Percentiles rank a stretch among this genome's conserved stretches.
Conservation (phyloP, 257 asterid species). For the Catharanthus roseus region DNA sequence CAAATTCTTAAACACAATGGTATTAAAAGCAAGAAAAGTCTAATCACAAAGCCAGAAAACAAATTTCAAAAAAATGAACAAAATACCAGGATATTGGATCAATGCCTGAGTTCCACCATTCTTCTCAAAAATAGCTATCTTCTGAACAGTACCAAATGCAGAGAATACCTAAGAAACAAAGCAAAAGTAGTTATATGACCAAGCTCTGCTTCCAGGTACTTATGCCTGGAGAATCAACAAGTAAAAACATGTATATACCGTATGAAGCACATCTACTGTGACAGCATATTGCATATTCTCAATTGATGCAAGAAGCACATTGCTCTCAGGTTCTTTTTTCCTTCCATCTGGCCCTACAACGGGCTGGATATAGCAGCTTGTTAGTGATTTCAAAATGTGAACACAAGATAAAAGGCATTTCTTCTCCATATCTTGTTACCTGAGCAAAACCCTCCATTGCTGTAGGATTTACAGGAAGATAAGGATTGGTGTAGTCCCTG, state of each 20-base stretch:
- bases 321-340: constrained; percentile 65
- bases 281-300: constrained; percentile 87
- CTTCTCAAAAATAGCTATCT: constrained; percentile 88
- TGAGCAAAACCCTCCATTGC: constrained; percentile 69
- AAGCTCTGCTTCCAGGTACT: neutral
- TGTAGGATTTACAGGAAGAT: constrained; percentile 75
- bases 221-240: constrained; percentile 4
- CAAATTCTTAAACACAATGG: neutral
- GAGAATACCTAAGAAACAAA: constrained; percentile 57
- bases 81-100: constrained; percentile 66
- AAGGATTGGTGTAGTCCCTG: constrained; percentile 89
- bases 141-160: constrained; percentile 69
- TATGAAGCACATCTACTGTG: constrained; percentile 66
- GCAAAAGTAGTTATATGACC: neutral
- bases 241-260: constrained; percentile 30
- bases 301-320: constrained; percentile 73
- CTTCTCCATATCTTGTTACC: constrained; percentile 34
- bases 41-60: neutral
- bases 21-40: neutral
- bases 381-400: constrained; percentile 14
- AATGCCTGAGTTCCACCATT: constrained; percentile 84
- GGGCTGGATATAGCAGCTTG: constrained; percentile 43
- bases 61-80: neutral
- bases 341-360: constrained; percentile 80
- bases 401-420: neutral